Conservation (phyloP, 164 flowering plant species). For the Vitis cinerea region DNA sequence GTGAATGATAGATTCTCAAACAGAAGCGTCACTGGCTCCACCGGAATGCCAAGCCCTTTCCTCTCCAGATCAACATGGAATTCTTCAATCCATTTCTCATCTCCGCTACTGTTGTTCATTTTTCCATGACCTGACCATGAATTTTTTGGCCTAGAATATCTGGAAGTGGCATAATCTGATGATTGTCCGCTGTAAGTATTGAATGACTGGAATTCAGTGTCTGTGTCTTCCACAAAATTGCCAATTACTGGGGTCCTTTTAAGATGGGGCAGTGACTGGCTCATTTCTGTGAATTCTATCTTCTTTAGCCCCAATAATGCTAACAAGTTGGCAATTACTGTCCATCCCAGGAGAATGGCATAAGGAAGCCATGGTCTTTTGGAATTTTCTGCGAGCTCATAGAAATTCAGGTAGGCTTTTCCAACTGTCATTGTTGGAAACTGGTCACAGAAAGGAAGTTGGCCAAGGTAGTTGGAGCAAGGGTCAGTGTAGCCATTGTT, state of each 20-base stretch:
- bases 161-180: neutral
- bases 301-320: conserved; percentile 24
- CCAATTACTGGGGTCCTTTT: conserved; percentile 14
- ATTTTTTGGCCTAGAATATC: conserved; percentile 1
- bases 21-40: conserved; percentile 22
- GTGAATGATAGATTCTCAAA: conserved; percentile 22
- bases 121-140: conserved; percentile 5
- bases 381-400: conserved; percentile 17
- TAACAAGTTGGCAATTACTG: conserved; percentile 16
- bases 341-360: conserved; percentile 22
- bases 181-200: conserved; percentile 1
- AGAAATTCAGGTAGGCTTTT: conserved; percentile 24
- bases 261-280: conserved; percentile 23
- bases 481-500: conserved; percentile 20
- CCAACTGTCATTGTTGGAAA: conserved; percentile 28
- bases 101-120: conserved; percentile 1
- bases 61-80: conserved; percentile 18
- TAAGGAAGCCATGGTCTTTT: conserved; percentile 25
- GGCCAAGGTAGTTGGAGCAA: conserved; percentile 19
- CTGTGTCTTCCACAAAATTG: conserved; percentile 13
- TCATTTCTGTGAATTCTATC: conserved; percentile 23
- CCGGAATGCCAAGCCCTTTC: conserved; percentile 19
- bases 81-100: conserved; percentile 9
- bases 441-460: conserved; percentile 27
- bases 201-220: conserved; percentile 3